These are phyloP conservation scores for Hansenula sp. DNA, from an alignment of 1,139 yeast species.

Conservation along the genomic window DNA sequence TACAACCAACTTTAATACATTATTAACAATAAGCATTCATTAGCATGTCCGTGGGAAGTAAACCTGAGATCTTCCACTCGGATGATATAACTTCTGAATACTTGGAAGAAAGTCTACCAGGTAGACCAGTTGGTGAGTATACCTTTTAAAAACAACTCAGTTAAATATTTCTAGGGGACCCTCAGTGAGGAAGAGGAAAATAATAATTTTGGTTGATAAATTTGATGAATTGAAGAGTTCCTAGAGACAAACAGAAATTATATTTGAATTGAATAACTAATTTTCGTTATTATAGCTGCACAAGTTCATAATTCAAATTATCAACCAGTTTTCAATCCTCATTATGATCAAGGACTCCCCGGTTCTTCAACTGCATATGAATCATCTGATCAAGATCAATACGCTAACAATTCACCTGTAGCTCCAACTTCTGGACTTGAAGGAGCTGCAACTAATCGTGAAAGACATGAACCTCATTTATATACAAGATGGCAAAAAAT, in stretches of 20 bases:
- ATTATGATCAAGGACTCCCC: neutral
- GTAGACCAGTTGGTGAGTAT: slow-evolving; percentile 23
- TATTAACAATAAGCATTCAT: too few relatives aligned
- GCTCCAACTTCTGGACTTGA: slow-evolving; percentile 25
- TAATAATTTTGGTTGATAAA: neutral
- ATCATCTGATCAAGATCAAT: neutral
- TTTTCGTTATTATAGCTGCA: neutral
- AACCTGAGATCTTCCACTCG: slow-evolving; percentile 24
- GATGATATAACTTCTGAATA: slow-evolving; percentile 23
- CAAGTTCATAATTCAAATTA: neutral
- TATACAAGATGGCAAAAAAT: slow-evolving; percentile 19
- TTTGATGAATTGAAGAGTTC: too few relatives aligned
- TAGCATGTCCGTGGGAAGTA: slow-evolving; percentile 23
- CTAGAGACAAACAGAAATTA: too few relatives aligned
- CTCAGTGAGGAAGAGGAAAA: too few relatives aligned
- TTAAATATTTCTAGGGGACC: too few relatives aligned
- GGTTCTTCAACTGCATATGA: neutral
- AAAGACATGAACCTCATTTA: slow-evolving; percentile 7
- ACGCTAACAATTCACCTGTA: slow-evolving; percentile 7
- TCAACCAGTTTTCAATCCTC: neutral
- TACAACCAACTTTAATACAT: too few relatives aligned
- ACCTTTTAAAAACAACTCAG: neutral
- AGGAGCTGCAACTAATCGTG: slow-evolving; percentile 17
- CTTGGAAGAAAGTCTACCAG: slow-evolving; percentile 18
- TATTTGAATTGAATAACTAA: too few relatives aligned